Evolutionary conservation across 129 eudicot species (phyloP).

Genomic region (Flaveria trinervia): DNA sequence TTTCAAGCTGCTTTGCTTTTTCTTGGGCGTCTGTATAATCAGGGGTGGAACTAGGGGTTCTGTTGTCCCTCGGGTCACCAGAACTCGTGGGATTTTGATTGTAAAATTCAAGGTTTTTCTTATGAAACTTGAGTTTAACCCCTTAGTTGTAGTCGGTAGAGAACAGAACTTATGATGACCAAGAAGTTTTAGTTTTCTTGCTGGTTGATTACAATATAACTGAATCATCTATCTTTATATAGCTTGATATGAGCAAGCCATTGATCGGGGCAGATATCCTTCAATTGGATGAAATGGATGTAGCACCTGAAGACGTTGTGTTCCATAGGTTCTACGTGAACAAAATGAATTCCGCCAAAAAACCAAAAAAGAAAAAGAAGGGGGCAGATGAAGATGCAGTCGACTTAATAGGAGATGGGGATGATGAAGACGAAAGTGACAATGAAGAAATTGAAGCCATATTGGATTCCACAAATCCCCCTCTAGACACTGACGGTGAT

Average conservation of each 20-base stretch:
- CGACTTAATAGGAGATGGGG: constrained; percentile 57
- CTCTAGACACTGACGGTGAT: constrained; percentile 58
- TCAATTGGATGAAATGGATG: constrained; percentile 80
- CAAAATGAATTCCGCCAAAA: constrained; percentile 70
- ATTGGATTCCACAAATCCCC: constrained; percentile 52
- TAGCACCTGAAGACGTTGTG: constrained; percentile 88
- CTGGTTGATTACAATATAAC: background rate
- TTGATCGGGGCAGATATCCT: constrained; percentile 84
- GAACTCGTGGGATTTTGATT: too few relatives aligned
- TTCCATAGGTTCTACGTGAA: constrained; percentile 93
- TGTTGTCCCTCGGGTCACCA: too few relatives aligned
- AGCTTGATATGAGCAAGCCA: constrained; percentile 84
- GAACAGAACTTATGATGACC: too few relatives aligned
- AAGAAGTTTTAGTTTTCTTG: too few relatives aligned
- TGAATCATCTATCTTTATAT: background rate
- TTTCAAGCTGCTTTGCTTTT: background rate
- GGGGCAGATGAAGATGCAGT: constrained; percentile 61
- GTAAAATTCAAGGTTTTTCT: too few relatives aligned
- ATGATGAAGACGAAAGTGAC: constrained; percentile 70
- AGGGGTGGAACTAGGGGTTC: too few relatives aligned
- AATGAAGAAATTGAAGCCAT: constrained; percentile 82
- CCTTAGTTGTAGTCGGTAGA: too few relatives aligned
- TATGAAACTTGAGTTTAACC: too few relatives aligned
- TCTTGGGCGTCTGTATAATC: background rate
- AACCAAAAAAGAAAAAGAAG: constrained; percentile 84